Base-by-base conservation (phyloP, 2,329 filamentous ascomycete genomes). In the Colletotrichum magnum region DNA sequence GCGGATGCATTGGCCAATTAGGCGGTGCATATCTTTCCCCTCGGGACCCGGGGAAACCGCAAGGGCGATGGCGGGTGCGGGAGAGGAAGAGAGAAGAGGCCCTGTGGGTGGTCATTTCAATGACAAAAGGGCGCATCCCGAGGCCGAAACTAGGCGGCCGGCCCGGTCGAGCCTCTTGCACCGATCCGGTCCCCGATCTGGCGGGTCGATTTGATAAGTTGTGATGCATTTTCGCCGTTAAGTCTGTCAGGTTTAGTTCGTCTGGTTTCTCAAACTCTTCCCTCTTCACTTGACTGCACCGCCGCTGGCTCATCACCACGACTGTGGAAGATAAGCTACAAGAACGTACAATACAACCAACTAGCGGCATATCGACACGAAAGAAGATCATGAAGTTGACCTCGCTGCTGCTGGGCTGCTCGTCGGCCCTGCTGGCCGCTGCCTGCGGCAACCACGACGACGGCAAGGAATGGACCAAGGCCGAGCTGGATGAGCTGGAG, bases 401-500 rank as follows among this genome's bases (percentile, higher is more conserved):
- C 16, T 68, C 70, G 15, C 52, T 72, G 50, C 57, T 71, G 36
- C 57, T 72, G 52, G 54, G 56, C 64, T 69, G 51, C 51, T 69
- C 67, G 36, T 66, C 67, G 26, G 72, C 76, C 50, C 72, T 74
- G 10, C 71, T 80, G 50, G 72, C 76, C 21, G 68, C 72, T 47
- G 79, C 78, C 18, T 76, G 78, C 70, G 73, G 77, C 47, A 75
- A 76, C 53, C 72, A 79, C 73, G 73, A 82, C 70, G 77, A 81
- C 68, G 79, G 79, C 66, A 81, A 80, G 71, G 79, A 83, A 59
- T 89, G 84, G 81, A 82, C 81, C 21, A 80, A 83, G 69, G 86
- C 87, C 71, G 82, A 86, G 68, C 76, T 86, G 26, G 83, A 83
- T 16, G 86, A 88, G 73, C 78, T 89, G 51, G 83, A 89, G 75